A percentile compares a stretch with the other conserved stretches of the same genome.
phyloP scores from a whole-genome alignment of 208 protist species.

The Tetramitus jugosus region DNA sequence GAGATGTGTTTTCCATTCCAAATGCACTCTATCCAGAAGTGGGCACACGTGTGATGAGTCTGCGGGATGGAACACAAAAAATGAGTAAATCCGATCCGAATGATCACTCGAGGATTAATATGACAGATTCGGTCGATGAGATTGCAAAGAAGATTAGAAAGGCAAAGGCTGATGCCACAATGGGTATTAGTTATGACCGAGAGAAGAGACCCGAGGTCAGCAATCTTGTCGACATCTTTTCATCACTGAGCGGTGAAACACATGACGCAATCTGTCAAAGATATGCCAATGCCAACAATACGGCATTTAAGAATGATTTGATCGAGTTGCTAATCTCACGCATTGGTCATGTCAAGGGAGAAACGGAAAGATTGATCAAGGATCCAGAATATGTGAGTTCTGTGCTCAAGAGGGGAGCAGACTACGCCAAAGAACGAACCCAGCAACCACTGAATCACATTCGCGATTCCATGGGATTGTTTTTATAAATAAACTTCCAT shows the following conservation, averaged over 20 bases:
- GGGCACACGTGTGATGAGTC: constrained; percentile 42
- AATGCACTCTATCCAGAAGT: constrained; percentile 5
- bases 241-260: background rate
- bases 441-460: background rate
- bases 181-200: constrained; percentile 28
- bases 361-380: background rate
- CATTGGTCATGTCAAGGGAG: background rate
- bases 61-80: constrained; percentile 41
- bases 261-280: background rate
- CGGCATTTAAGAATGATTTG: background rate
- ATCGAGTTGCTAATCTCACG: background rate
- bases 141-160: constrained; percentile 36
- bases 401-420: background rate
- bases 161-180: constrained; percentile 32
- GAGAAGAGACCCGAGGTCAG: constrained; percentile 26
- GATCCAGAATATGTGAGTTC: background rate
- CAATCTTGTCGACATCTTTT: constrained; percentile 36
- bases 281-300: background rate
- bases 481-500: no score
- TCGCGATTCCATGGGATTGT: background rate
- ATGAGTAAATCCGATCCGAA: constrained; percentile 46
- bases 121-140: constrained; percentile 36
- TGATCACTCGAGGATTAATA: constrained; percentile 39
- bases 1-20: background rate
- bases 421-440: background rate